phyloP scores from a whole-genome alignment of 1,284 basidiomycete species.

The Ustilago xerochloae region DNA sequence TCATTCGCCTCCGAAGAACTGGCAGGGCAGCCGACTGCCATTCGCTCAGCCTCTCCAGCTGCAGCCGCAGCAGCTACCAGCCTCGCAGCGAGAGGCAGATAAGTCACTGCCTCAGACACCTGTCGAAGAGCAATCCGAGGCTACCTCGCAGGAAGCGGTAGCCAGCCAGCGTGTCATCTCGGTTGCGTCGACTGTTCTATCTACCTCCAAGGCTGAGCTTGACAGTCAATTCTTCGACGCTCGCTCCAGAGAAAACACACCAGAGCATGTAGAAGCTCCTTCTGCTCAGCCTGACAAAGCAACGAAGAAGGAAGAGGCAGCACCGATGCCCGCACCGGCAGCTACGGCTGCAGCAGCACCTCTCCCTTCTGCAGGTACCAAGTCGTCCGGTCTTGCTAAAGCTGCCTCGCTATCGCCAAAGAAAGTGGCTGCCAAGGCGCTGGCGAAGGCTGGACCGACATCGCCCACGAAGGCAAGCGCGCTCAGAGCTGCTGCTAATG shows the following conservation, averaged over 20 bases:
- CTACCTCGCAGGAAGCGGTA: neutral
- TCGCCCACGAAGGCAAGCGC: slow-evolving; percentile 43
- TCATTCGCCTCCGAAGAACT: slow-evolving; percentile 46
- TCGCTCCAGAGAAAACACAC: slow-evolving; percentile 29
- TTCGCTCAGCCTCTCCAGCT: slow-evolving; percentile 22
- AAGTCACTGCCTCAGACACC: slow-evolving; percentile 33
- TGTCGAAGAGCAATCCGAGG: slow-evolving; percentile 15
- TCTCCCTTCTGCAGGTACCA: slow-evolving; percentile 1
- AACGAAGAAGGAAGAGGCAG: slow-evolving; percentile 8
- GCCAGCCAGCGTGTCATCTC: slow-evolving; percentile 23
- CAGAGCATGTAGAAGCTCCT: slow-evolving; percentile 14
- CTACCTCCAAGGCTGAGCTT: slow-evolving; percentile 18
- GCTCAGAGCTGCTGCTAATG: slow-evolving; percentile 38
- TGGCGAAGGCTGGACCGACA: slow-evolving; percentile 33
- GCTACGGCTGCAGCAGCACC: neutral
- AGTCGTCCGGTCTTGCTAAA: slow-evolving; percentile 18
- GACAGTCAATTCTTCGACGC: slow-evolving; percentile 49
- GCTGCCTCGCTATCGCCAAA: slow-evolving; percentile 37
- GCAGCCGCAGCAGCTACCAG: slow-evolving; percentile 10
- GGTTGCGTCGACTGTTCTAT: slow-evolving; percentile 16
- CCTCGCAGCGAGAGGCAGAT: slow-evolving; percentile 15
- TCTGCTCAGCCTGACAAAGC: neutral
- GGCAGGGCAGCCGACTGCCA: slow-evolving; percentile 33
- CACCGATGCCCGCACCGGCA: too few species aligned
- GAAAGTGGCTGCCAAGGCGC: slow-evolving; percentile 42